These are phyloP conservation scores for Venturia pyrina DNA, from an alignment of 2,329 filamentous ascomycete species.

Conservation along the genomic window DNA sequence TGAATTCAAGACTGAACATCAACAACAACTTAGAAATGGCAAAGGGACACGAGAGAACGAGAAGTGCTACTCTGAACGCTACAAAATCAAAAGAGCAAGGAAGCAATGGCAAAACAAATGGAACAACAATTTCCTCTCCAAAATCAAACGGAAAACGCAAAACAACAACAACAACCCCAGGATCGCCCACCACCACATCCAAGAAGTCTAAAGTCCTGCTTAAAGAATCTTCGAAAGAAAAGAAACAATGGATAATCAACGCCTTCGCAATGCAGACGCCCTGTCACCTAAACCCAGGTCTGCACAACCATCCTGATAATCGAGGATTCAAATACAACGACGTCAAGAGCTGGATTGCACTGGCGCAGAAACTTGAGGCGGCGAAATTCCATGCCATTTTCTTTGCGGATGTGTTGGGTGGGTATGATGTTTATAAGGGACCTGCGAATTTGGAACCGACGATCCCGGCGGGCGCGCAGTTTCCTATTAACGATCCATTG, in stretches of 20 bases:
- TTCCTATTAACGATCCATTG: slow-evolving; percentile 2
- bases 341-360: slow-evolving; percentile 30
- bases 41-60: not conserved
- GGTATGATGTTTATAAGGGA: slow-evolving; percentile 10
- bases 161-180: not conserved
- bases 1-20: not conserved
- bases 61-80: not conserved
- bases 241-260: slow-evolving; percentile 8
- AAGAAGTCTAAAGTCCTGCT: not conserved
- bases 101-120: not conserved
- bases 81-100: not conserved
- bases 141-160: not conserved
- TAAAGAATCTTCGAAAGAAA: not conserved
- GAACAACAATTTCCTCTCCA: not conserved
- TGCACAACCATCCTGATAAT: slow-evolving; percentile 6
- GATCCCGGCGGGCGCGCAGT: slow-evolving; percentile 33
- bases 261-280: not conserved
- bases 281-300: slow-evolving; percentile 3
- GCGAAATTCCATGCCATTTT: slow-evolving; percentile 43
- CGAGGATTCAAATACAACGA: not conserved
- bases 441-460: slow-evolving; percentile 24
- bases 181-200: not conserved
- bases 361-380: slow-evolving; percentile 38
- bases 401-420: slow-evolving; percentile 38
- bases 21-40: not conserved